Base-by-base conservation (phyloP, 352 stramenopile species). In the Pythium insidiosum region DNA sequence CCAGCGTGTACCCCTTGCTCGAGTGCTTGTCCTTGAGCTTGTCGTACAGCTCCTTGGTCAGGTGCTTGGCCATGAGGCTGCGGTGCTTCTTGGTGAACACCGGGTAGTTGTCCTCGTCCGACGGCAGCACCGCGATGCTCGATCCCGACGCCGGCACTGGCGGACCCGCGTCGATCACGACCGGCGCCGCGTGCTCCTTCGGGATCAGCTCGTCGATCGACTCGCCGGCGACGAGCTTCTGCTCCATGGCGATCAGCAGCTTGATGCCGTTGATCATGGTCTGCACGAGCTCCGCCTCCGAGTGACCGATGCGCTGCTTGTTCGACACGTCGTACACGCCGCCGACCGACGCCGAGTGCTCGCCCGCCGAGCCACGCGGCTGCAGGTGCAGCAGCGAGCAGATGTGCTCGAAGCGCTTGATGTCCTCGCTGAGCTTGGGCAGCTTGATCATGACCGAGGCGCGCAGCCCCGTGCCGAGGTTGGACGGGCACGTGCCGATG, bases 391-490 rank as follows among this genome's bases (percentile, higher is more conserved):
- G 59, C 23, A 84, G 60, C 40, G 86, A 78, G 58, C 69, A 88
- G 37, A 95, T 78, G 34, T 79, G 66, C 60, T 93, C 84, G 21
- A 78, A 74, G 37, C 86, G 78, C 22, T 81, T 70, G 22, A 84
- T 69, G 61, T 94, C 77, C 25, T 74, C 58, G 35, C 68, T 88
- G 38, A 97, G 66, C 39, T 93, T 94, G 31, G 78, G 73, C 29
- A 97, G 57, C 48, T 92, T 89, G 40, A 97, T 85, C 66, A 94
- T 91, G 26, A 97, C 81, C 15, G 66, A 88, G 3, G 88, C 85
- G 37, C 86, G 67, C 47, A 97, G 66, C 0, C 83, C 85, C 20
- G 88, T 95, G 46, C 88, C 88, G 23, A 96, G 57, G 55, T 97
- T 96, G 26, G 79, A 87, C 6, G 88, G 88, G 47, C 84, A 97